Conservation (phyloP, 495 filamentous ascomycete genomes). For the Trypethelium eluteriae region DNA sequence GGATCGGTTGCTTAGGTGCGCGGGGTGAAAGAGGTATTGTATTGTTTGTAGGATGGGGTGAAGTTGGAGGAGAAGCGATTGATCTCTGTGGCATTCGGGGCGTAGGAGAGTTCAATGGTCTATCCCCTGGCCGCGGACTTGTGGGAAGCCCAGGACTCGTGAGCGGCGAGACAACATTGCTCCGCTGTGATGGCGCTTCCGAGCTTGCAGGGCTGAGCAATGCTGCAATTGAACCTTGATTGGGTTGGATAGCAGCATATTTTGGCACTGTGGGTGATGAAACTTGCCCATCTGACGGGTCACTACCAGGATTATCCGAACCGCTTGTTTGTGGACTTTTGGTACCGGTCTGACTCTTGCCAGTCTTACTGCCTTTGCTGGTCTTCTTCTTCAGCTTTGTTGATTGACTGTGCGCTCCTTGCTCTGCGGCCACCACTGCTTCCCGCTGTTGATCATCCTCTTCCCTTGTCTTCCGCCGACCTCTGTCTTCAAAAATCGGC, state of each 20-base stretch:
- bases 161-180: slow-evolving; percentile 47
- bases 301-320: slow-evolving; percentile 2
- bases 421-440: slow-evolving; percentile 53
- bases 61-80: slow-evolving; percentile 56
- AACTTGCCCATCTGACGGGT: not conserved
- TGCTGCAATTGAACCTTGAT: slow-evolving; percentile 11
- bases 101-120: slow-evolving; percentile 62
- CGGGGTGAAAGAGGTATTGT: slow-evolving; percentile 64
- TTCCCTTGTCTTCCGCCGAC: slow-evolving; percentile 77
- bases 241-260: slow-evolving; percentile 6
- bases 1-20: slow-evolving; percentile 57
- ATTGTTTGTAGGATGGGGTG: slow-evolving; percentile 41
- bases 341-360: slow-evolving; percentile 36
- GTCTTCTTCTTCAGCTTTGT: slow-evolving; percentile 49
- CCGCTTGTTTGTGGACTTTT: slow-evolving; percentile 16
- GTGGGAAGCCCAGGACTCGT: slow-evolving; percentile 82
- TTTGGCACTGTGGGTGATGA: slow-evolving; percentile 4
- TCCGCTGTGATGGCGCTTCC: slow-evolving; percentile 14
- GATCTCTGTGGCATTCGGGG: slow-evolving; percentile 55
- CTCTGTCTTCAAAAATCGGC: slow-evolving; percentile 50
- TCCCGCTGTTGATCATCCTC: slow-evolving; percentile 80
- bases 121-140: slow-evolving; percentile 79
- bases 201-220: slow-evolving; percentile 10
- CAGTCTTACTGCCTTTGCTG: slow-evolving; percentile 1
- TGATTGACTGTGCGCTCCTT: slow-evolving; percentile 55